Evolutionary conservation across 495 filamentous ascomycete genomes (phyloP).

Genomic region (Penicillium desertorum): DNA sequence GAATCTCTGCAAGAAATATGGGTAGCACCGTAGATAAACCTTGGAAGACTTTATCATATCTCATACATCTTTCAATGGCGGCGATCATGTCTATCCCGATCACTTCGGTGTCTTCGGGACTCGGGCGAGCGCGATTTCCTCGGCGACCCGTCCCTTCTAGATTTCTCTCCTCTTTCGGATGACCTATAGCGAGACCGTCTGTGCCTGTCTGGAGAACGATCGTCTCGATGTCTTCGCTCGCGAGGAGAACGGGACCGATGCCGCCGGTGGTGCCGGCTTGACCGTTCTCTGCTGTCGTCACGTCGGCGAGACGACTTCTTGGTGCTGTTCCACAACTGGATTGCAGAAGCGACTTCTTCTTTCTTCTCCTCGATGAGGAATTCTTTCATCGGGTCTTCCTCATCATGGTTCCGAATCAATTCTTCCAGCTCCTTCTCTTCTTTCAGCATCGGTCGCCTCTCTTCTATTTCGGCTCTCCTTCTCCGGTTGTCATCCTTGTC

Average conservation of each 20-base stretch:
- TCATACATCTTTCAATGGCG: slow-evolving; percentile 26
- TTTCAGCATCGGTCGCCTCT: slow-evolving; percentile 50
- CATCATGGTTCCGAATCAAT: slow-evolving; percentile 77
- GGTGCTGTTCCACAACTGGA: slow-evolving; percentile 53
- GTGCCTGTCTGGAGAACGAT: slow-evolving; percentile 35
- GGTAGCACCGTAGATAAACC: background rate
- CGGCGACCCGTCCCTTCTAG: slow-evolving; percentile 29
- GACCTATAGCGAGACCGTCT: slow-evolving; percentile 32
- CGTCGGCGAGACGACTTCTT: slow-evolving; percentile 41
- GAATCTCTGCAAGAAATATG: background rate
- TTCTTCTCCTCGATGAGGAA: slow-evolving; percentile 86
- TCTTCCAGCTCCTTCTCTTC: slow-evolving; percentile 77
- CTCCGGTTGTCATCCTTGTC: slow-evolving; percentile 41
- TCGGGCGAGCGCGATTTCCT: slow-evolving; percentile 38
- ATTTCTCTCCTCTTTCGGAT: slow-evolving; percentile 27
- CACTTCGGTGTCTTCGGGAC: slow-evolving; percentile 33
- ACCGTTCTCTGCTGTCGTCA: slow-evolving; percentile 39
- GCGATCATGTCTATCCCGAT: slow-evolving; percentile 38
- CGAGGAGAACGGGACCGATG: slow-evolving; percentile 46
- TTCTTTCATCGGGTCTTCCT: slow-evolving; percentile 96
- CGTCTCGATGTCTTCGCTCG: slow-evolving; percentile 35
- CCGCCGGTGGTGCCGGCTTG: slow-evolving; percentile 56
- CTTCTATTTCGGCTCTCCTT: slow-evolving; percentile 40
- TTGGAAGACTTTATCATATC: slow-evolving; percentile 7
- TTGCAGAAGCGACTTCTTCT: slow-evolving; percentile 73